A percentile compares a stretch with the other conserved stretches of the same genome.
Evolutionary conservation across 495 filamentous ascomycete species (phyloP).

Genomic region (Neohortaea acidophila): DNA sequence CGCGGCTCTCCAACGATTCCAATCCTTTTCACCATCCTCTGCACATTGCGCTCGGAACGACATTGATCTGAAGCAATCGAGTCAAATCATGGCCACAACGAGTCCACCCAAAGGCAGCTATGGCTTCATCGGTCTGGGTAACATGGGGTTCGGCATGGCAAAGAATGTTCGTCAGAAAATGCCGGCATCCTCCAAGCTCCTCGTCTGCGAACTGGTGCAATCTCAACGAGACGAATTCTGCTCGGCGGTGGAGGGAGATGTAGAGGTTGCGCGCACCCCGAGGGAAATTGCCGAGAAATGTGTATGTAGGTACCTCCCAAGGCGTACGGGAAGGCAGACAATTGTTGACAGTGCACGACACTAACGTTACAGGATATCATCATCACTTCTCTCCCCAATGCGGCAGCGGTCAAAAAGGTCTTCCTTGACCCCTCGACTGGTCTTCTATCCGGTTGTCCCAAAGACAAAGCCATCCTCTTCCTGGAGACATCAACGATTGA

Average conservation of each 20-base stretch:
- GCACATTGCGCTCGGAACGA: background rate
- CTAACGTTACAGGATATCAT: constrained; percentile 1
- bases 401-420: background rate
- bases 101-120: background rate
- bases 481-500: constrained; percentile 1
- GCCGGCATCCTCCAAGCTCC: background rate
- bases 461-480: background rate
- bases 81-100: background rate
- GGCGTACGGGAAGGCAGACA: background rate
- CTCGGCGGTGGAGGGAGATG: background rate
- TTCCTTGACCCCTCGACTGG: background rate
- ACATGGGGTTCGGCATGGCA: constrained; percentile 3
- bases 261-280: background rate
- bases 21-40: background rate
- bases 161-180: constrained; percentile 3
- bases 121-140: constrained; percentile 1
- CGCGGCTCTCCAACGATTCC: no score
- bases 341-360: background rate
- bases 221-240: background rate
- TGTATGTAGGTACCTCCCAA: constrained; percentile 2
- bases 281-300: constrained; percentile 2
- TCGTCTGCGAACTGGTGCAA: background rate
- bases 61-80: background rate
- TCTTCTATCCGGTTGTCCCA: background rate
- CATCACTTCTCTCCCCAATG: constrained; percentile 1